Percentiles rank a stretch among this genome's conserved stretches.
phyloP scores from a whole-genome alignment of 2,329 filamentous ascomycete species.

The Colletotrichum orchidophilum region DNA sequence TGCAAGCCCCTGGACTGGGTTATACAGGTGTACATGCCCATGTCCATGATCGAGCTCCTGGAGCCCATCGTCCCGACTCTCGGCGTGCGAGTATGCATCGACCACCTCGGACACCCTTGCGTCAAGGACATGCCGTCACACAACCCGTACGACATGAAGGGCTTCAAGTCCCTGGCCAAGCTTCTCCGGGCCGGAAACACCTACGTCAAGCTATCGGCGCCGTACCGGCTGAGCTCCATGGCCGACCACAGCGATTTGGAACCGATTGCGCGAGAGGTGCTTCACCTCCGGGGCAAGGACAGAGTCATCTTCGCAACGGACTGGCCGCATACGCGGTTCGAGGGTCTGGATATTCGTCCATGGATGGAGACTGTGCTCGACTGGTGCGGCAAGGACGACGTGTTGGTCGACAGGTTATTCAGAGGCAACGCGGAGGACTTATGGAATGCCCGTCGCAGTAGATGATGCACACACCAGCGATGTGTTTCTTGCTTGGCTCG shows the following conservation, averaged over 20 bases:
- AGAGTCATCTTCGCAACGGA: constrained; percentile 68
- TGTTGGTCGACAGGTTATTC: constrained; percentile 60
- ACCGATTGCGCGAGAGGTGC: constrained; percentile 57
- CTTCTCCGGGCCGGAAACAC: constrained; percentile 58
- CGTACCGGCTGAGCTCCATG: constrained; percentile 63
- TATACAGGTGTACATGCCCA: constrained; percentile 65
- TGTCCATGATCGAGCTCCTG: constrained; percentile 59
- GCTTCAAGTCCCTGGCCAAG: constrained; percentile 58
- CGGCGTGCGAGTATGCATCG: constrained; percentile 63
- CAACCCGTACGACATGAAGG: constrained; percentile 56
- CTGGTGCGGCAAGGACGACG: constrained; percentile 57
- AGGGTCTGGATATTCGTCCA: constrained; percentile 62
- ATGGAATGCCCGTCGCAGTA: constrained; percentile 38
- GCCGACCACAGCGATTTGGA: constrained; percentile 55
- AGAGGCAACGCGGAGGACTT: constrained; percentile 64
- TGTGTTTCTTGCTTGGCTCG: not conserved
- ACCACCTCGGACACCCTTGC: constrained; percentile 65
- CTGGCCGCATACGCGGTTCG: constrained; percentile 72
- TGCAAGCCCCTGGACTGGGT: constrained; percentile 63
- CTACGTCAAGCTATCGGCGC: constrained; percentile 67
- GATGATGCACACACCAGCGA: not conserved
- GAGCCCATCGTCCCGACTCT: constrained; percentile 58
- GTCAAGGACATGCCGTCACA: constrained; percentile 42
- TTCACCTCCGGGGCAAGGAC: constrained; percentile 51
- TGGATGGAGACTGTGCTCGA: constrained; percentile 64